Evolutionary conservation across 192 early-diverging fungal genomes (phyloP).

Genomic region (Umbelopsis sp.): DNA sequence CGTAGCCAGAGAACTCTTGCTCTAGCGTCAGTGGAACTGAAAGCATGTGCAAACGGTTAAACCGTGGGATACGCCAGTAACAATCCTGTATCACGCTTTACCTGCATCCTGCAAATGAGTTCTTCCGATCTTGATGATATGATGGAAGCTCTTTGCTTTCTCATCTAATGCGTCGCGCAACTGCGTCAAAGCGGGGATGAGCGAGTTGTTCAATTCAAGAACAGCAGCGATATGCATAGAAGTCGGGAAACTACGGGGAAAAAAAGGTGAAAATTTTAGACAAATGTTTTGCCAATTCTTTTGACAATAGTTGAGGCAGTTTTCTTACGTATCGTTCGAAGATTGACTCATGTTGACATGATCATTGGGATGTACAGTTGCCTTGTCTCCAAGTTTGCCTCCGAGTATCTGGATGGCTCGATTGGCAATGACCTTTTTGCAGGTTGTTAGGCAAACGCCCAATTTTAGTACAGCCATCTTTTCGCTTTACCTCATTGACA

Average conservation of each 20-base stretch:
- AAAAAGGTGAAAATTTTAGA: background rate
- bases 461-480: background rate
- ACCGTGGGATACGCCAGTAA: constrained; percentile 45
- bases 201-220: constrained; percentile 70
- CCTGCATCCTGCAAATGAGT: constrained; percentile 90
- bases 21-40: constrained; percentile 83
- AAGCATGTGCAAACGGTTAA: constrained; percentile 16
- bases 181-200: constrained; percentile 80
- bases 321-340: constrained; percentile 85
- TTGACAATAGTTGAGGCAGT: background rate
- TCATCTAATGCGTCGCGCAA: constrained; percentile 75
- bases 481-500: constrained; percentile 66
- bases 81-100: background rate
- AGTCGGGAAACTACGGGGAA: constrained; percentile 80
- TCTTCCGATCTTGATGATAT: constrained; percentile 98
- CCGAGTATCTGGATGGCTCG: constrained; percentile 94
- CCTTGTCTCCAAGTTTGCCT: constrained; percentile 86
- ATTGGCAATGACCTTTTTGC: constrained; percentile 87
- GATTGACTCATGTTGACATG: constrained; percentile 98
- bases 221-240: constrained; percentile 97
- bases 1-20: constrained; percentile 97
- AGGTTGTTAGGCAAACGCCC: background rate
- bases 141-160: constrained; percentile 77
- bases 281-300: background rate
- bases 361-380: constrained; percentile 98